Conservation (phyloP, 2,329 filamentous ascomycete species). For the Coniochaeta hoffmannii region DNA sequence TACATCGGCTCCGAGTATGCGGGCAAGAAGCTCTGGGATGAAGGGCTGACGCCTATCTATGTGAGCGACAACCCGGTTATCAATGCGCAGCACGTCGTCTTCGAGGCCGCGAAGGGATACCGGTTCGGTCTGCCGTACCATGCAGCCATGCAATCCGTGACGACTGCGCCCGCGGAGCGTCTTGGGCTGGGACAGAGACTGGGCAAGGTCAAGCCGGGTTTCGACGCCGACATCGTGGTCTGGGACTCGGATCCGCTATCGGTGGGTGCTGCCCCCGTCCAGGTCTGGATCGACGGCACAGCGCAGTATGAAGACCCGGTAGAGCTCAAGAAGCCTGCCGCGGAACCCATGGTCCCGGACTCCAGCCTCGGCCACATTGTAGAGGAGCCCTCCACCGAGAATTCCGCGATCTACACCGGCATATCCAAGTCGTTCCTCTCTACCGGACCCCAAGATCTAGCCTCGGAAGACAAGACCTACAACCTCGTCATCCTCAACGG, state of each 20-base stretch:
- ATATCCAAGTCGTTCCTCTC: constrained; percentile 44
- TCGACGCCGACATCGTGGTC: constrained; percentile 53
- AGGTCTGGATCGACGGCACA: constrained; percentile 58
- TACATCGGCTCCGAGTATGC: constrained; percentile 59
- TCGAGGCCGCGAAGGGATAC: constrained; percentile 54
- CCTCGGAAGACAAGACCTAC: constrained; percentile 19
- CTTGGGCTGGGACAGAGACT: constrained; percentile 50
- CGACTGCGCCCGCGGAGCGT: constrained; percentile 49
- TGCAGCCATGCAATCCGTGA: constrained; percentile 50
- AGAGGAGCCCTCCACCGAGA: constrained; percentile 28
- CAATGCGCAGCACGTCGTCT: constrained; percentile 62
- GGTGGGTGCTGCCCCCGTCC: constrained; percentile 49
- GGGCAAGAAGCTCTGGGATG: constrained; percentile 58
- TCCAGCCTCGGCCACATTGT: constrained; percentile 30
- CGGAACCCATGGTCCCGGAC: constrained; percentile 30
- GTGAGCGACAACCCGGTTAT: constrained; percentile 66
- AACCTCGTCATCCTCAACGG: constrained; percentile 47
- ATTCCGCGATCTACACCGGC: constrained; percentile 46
- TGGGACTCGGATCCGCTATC: constrained; percentile 58
- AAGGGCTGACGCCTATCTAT: constrained; percentile 57
- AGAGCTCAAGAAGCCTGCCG: constrained; percentile 42
- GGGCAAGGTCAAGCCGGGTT: constrained; percentile 55
- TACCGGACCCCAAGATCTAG: constrained; percentile 24
- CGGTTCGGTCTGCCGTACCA: constrained; percentile 56
- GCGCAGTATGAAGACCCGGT: constrained; percentile 49